Percentiles rank a stretch among this genome's conserved stretches.
phyloP scores from a whole-genome alignment of 106 monocot species.

The Dioscorea dumetorum region DNA sequence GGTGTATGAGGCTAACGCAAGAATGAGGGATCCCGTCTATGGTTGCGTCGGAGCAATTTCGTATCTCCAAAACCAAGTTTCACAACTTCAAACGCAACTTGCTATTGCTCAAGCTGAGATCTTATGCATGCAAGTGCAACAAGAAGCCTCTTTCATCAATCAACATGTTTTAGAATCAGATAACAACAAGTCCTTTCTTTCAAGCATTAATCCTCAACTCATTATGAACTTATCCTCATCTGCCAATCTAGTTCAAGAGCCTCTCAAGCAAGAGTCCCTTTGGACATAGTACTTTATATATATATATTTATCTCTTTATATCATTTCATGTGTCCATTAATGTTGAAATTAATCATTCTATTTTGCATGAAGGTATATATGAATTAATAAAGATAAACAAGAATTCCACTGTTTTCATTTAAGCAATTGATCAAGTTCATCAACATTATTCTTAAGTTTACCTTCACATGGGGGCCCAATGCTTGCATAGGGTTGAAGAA shows the following conservation, averaged over 20 bases:
- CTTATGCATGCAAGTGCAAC: conserved; percentile 73
- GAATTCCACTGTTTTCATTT: too few relatives aligned
- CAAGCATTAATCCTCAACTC: conserved; percentile 29
- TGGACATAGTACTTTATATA: conserved; percentile 54
- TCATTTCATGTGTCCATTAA: background rate
- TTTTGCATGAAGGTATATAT: too few relatives aligned
- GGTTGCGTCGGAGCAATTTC: conserved; percentile 79
- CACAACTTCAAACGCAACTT: conserved; percentile 87
- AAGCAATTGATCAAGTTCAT: too few relatives aligned
- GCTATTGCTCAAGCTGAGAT: conserved; percentile 77
- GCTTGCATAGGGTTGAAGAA: too few relatives aligned
- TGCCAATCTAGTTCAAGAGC: conserved; percentile 34
- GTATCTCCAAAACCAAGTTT: conserved; percentile 70
- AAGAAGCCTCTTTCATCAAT: conserved; percentile 21
- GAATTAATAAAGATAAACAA: too few relatives aligned
- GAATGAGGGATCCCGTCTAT: conserved; percentile 72
- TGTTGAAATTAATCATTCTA: too few relatives aligned
- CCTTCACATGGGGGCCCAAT: too few relatives aligned
- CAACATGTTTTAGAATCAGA: conserved; percentile 5
- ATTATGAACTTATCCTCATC: conserved; percentile 28
- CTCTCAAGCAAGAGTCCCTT: conserved; percentile 71
- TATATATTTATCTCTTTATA: background rate
- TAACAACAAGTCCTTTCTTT: conserved; percentile 22
- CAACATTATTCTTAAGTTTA: too few relatives aligned
- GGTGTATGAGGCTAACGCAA: conserved; percentile 82